phyloP scores from a whole-genome alignment of 495 filamentous ascomycete species.

The Talaromyces trachyspermus region DNA sequence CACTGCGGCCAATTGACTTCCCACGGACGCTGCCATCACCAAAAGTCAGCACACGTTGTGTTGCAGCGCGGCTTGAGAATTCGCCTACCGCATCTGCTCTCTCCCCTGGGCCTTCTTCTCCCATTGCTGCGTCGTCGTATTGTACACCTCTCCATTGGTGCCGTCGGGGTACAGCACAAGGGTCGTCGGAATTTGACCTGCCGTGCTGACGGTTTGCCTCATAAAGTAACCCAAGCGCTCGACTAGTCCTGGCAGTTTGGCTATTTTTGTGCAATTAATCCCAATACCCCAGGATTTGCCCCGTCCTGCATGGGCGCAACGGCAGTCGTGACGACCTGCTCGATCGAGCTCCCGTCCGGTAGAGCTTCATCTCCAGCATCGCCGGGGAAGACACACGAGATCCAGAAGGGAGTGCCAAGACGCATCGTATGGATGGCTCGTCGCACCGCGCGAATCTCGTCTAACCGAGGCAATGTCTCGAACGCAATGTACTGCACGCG shows the following conservation, averaged over 20 bases:
- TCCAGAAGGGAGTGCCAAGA: slow-evolving; percentile 42
- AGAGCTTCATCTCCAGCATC: slow-evolving; percentile 39
- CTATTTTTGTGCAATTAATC: slow-evolving; percentile 58
- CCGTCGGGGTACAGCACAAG: slow-evolving; percentile 64
- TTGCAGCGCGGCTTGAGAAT: too few species aligned
- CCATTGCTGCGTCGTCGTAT: slow-evolving; percentile 54
- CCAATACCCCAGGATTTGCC: slow-evolving; percentile 52
- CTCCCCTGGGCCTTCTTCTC: too few species aligned
- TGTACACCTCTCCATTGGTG: slow-evolving; percentile 58
- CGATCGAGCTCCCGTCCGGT: slow-evolving; percentile 28
- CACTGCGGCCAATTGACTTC: too few species aligned
- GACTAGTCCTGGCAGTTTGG: slow-evolving; percentile 43
- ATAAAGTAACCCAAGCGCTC: slow-evolving; percentile 32
- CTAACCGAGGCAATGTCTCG: slow-evolving; percentile 52
- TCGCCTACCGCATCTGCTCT: too few species aligned
- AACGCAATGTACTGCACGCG: slow-evolving; percentile 52
- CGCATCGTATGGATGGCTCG: slow-evolving; percentile 27
- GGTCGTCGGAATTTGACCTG: slow-evolving; percentile 23
- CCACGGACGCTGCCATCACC: too few species aligned
- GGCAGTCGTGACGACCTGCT: slow-evolving; percentile 23
- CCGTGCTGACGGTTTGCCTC: slow-evolving; percentile 18
- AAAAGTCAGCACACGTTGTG: too few species aligned
- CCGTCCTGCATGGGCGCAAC: slow-evolving; percentile 8
- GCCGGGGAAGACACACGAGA: slow-evolving; percentile 54
- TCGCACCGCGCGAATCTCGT: slow-evolving; percentile 54